These are phyloP conservation scores for Ceratobasidium sp. DNA, from an alignment of 1,284 basidiomycete species.

Conservation along the genomic window DNA sequence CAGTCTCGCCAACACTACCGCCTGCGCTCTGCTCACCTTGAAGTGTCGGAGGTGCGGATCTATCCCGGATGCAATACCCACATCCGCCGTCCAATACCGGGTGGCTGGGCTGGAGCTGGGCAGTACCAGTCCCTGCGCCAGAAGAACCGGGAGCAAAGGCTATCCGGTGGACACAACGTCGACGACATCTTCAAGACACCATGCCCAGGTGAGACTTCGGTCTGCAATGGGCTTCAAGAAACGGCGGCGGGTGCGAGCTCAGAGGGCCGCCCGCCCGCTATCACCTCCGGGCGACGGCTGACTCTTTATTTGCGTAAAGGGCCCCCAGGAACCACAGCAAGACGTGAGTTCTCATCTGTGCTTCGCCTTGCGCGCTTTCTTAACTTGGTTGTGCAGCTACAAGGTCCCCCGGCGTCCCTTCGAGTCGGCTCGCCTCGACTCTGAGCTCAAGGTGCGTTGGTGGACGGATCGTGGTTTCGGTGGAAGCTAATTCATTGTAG, in stretches of 20 bases:
- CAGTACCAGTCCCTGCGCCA: not conserved
- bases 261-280: conserved; percentile 29
- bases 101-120: conserved; percentile 21
- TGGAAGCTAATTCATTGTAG: conserved; percentile 55
- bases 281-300: conserved; percentile 52
- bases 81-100: not conserved
- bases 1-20: conserved; percentile 42
- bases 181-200: conserved; percentile 62
- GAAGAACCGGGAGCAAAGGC: conserved; percentile 29
- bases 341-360: conserved; percentile 69
- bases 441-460: conserved; percentile 89
- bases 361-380: not conserved
- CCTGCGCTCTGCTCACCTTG: conserved; percentile 55
- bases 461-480: not conserved
- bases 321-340: conserved; percentile 89
- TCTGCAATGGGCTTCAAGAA: conserved; percentile 33
- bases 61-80: conserved; percentile 44
- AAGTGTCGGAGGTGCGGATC: conserved; percentile 61
- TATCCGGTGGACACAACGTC: conserved; percentile 4
- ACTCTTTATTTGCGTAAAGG: conserved; percentile 60
- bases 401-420: conserved; percentile 99
- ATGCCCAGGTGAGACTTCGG: conserved; percentile 68
- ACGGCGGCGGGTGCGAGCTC: conserved; percentile 36
- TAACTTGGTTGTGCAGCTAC: conserved; percentile 68
- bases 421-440: conserved; percentile 98